Conservation (phyloP, 2,329 filamentous ascomycete species). For the Colletotrichum sp. region DNA sequence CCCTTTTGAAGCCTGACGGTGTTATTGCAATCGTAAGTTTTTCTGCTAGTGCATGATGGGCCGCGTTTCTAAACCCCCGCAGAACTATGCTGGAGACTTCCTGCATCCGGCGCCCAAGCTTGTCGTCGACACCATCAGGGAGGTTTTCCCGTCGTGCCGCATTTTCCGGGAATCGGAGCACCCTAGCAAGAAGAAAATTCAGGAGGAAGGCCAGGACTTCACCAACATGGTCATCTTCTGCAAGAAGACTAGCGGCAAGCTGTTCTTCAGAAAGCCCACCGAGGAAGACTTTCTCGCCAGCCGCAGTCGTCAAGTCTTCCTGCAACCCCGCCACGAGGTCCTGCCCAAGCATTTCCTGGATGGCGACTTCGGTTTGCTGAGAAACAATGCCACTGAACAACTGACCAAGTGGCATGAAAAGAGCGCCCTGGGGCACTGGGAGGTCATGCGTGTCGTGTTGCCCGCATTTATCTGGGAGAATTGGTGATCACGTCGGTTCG, state of each 20-base stretch:
- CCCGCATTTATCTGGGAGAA: conserved; percentile 83
- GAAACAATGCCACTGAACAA: conserved; percentile 66
- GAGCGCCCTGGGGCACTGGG: conserved; percentile 87
- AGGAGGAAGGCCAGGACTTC: conserved; percentile 69
- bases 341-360: conserved; percentile 52
- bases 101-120: conserved; percentile 76
- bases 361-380: conserved; percentile 59
- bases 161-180: conserved; percentile 81
- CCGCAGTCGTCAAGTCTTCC: conserved; percentile 69
- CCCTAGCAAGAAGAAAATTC: conserved; percentile 51
- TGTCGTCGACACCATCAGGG: conserved; percentile 80
- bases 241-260: conserved; percentile 60
- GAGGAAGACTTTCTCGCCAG: conserved; percentile 75
- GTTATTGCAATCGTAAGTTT: conserved; percentile 82
- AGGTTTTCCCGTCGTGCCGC: conserved; percentile 87
- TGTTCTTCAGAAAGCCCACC: conserved; percentile 71
- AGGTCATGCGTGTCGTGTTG: conserved; percentile 85
- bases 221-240: conserved; percentile 98
- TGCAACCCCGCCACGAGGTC: conserved; percentile 77
- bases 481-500: conserved; percentile 63
- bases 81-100: conserved; percentile 97
- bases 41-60: neutral
- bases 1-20: conserved; percentile 77
- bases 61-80: conserved; percentile 18
- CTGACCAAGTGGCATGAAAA: conserved; percentile 75